phyloP scores from a whole-genome alignment of 2,329 filamentous ascomycete species.

The Hypoxylon sp. region DNA sequence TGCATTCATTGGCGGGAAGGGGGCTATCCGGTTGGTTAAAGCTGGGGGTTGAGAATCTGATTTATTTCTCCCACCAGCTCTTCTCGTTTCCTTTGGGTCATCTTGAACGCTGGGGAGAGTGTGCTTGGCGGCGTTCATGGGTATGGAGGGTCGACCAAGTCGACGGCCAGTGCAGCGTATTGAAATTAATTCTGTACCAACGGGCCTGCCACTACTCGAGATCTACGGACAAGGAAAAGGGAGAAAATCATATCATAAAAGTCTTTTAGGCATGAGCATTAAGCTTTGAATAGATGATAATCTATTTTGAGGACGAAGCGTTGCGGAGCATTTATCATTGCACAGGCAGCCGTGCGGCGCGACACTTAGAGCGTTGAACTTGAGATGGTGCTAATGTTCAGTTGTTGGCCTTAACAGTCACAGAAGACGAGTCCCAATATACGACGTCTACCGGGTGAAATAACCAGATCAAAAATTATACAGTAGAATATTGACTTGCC shows the following conservation, averaged over 20 bases:
- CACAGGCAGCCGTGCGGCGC: background rate
- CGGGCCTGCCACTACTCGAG: background rate
- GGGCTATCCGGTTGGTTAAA: background rate
- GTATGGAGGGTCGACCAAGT: background rate
- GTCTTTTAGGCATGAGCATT: background rate
- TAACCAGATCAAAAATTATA: slow-evolving; percentile 1
- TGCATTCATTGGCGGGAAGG: slow-evolving; percentile 26
- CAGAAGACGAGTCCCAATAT: background rate
- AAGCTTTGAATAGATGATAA: background rate
- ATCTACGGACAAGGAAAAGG: background rate
- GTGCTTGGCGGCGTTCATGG: slow-evolving; percentile 14
- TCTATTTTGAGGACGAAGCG: background rate
- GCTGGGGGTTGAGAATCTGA: slow-evolving; percentile 3
- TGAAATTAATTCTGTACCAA: slow-evolving; percentile 8
- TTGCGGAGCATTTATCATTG: background rate
- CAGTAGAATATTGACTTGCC: slow-evolving; percentile 35
- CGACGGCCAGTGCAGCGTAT: slow-evolving; percentile 2
- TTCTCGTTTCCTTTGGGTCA: background rate
- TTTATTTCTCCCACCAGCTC: background rate
- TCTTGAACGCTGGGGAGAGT: background rate
- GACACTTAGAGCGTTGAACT: background rate
- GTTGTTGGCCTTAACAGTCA: background rate
- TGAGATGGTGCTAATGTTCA: background rate
- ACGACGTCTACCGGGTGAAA: background rate
- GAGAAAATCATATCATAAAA: background rate